A percentile compares a stretch with the other conserved stretches of the same genome.
These are phyloP conservation scores for Porcisia hertigi DNA, from an alignment of 208 protist species.

Conservation along the genomic window DNA sequence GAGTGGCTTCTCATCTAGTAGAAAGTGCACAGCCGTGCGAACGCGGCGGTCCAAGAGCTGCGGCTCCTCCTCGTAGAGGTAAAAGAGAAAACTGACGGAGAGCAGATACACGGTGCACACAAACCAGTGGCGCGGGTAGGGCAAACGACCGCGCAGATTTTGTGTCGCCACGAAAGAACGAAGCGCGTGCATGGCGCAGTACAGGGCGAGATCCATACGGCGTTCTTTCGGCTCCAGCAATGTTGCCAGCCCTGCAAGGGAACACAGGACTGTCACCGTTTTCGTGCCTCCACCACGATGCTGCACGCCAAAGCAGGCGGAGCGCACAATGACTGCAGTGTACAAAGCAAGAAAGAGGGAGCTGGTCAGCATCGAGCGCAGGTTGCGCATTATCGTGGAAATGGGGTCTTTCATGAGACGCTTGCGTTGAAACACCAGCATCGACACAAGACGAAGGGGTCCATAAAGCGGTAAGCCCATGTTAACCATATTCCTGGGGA, in stretches of 20 bases:
- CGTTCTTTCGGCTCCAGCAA: slow-evolving; percentile 84
- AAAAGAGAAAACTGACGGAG: slow-evolving; percentile 76
- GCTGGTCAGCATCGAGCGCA: slow-evolving; percentile 67
- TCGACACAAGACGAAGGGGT: slow-evolving; percentile 66
- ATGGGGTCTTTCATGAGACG: slow-evolving; percentile 49
- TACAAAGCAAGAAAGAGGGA: slow-evolving; percentile 83
- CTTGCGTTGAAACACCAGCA: slow-evolving; percentile 62
- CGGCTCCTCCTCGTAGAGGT: slow-evolving; percentile 81
- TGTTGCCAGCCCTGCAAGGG: slow-evolving; percentile 59
- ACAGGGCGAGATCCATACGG: slow-evolving; percentile 83
- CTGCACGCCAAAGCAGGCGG: slow-evolving; percentile 63
- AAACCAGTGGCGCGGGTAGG: slow-evolving; percentile 73
- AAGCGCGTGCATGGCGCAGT: slow-evolving; percentile 79
- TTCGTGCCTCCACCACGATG: slow-evolving; percentile 54
- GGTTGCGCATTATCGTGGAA: slow-evolving; percentile 38
- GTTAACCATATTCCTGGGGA: slow-evolving; percentile 60
- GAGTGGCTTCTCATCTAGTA: slow-evolving; percentile 50
- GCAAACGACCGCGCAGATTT: slow-evolving; percentile 67
- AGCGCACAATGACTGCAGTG: slow-evolving; percentile 57
- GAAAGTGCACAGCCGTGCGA: slow-evolving; percentile 45
- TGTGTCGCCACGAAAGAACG: slow-evolving; percentile 81
- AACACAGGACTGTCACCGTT: slow-evolving; percentile 48
- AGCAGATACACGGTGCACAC: slow-evolving; percentile 75
- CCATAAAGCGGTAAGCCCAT: slow-evolving; percentile 82
- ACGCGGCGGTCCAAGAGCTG: slow-evolving; percentile 58